Evolutionary conservation across 2,329 filamentous ascomycete genomes (phyloP), one percentile per base, ranked within the genome.

Genomic region (Colletotrichum sp.): DNA sequence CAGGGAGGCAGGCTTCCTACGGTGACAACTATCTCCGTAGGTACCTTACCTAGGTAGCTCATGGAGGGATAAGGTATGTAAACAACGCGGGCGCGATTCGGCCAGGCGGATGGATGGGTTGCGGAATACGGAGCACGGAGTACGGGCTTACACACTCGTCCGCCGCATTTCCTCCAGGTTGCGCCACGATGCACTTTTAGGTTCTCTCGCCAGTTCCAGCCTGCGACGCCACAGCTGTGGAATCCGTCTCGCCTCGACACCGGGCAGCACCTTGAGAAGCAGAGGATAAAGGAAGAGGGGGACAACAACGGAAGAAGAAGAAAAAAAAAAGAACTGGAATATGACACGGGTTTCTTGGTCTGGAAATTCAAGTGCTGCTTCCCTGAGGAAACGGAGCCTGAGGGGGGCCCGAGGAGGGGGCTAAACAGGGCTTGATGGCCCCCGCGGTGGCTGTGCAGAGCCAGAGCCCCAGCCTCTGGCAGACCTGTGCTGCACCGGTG

Each of bases 371-470:
- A 52, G 44, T 22, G 44, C n/a, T 52, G n/a, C 44, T 52, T 52
- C 34, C 19, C 67, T 64, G 59, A 76, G 69, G 73, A 70, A 71
- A 75, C n/a, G 52, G 72, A 44, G 71, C 73, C 73, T 72, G 72
- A 75, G 30, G 29, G 52, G 73, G 57, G 69, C 62, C 61, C 44
- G 44, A 70, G 59, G 63, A 30, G 52, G 69, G 62, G 62, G n/a
- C 44, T 52, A 72, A 57, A 59, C 36, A 34, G 67, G 67, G 69
- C 57, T 27, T 63, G 27, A 15, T 72, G 73, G 73, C 73, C 70
- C 73, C 73, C 70, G 57, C 70, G 34, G 74, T 76, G 74, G 74
- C 74, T 76, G 74, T 76, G 74, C 74, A 44, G 7, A 19, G 36
- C 49, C 59, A 73, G 70, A 69, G 63, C 30, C 59, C 57, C 64